Conservation (phyloP, 225 moss, liverwort and hornwort species). For the Physcomitrium patens region DNA sequence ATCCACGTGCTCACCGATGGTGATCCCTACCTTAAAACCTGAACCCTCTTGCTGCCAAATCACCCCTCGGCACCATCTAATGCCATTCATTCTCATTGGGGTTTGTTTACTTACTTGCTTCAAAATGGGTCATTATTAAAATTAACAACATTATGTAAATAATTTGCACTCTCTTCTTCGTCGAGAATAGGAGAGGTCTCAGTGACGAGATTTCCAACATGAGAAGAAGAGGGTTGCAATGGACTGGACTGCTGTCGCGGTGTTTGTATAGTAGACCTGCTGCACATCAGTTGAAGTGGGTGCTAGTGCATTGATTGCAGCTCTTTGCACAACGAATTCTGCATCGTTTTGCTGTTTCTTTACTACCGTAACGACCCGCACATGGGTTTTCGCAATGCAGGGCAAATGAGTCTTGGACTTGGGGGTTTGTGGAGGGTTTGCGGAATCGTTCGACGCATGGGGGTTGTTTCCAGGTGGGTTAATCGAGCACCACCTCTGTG, state of each 20-base stretch:
- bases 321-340: background rate
- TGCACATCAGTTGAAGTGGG: slow-evolving; percentile 29
- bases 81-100: too few species aligned
- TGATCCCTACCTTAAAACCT: too few species aligned
- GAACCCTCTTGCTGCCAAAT: too few species aligned
- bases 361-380: background rate
- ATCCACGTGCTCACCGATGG: too few species aligned
- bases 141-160: too few species aligned
- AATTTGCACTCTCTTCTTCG: too few species aligned
- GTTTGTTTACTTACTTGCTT: too few species aligned
- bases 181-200: too few species aligned
- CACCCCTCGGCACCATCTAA: too few species aligned
- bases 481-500: background rate
- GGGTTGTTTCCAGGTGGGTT: slow-evolving; percentile 33
- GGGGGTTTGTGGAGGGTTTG: slow-evolving; percentile 22
- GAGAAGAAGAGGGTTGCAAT: slow-evolving; percentile 36
- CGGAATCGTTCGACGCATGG: slow-evolving; percentile 7
- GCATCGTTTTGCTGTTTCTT: background rate
- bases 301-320: background rate
- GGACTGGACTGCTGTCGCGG: slow-evolving; percentile 9
- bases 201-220: slow-evolving; percentile 10
- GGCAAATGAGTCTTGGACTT: slow-evolving; percentile 4
- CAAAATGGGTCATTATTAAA: too few species aligned
- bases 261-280: background rate
- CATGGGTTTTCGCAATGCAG: slow-evolving; percentile 27